These are phyloP conservation scores for Colletotrichum brevisporum DNA, from an alignment of 2,329 filamentous ascomycete species.

Conservation along the genomic window DNA sequence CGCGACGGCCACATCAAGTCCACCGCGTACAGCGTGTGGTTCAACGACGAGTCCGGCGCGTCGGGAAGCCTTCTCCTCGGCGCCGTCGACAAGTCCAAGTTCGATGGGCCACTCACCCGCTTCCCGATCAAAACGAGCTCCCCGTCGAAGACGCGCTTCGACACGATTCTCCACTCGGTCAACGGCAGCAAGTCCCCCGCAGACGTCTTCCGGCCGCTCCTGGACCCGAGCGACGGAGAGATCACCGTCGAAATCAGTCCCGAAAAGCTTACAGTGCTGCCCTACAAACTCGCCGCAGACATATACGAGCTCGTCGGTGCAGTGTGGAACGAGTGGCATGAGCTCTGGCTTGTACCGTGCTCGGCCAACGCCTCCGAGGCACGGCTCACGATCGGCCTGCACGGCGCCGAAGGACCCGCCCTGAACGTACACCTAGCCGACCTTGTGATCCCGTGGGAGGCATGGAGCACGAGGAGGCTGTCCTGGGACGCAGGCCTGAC, in stretches of 20 bases:
- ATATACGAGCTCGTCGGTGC: conserved; percentile 49
- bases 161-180: conserved; percentile 16
- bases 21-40: conserved; percentile 78
- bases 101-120: conserved; percentile 44
- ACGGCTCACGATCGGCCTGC: conserved; percentile 46
- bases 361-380: conserved; percentile 41
- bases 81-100: conserved; percentile 37
- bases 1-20: conserved; percentile 72
- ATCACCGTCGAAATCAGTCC: conserved; percentile 16
- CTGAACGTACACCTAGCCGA: conserved; percentile 46
- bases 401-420: conserved; percentile 46
- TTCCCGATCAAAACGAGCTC: conserved; percentile 5
- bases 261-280: conserved; percentile 40
- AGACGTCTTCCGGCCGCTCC: conserved; percentile 5
- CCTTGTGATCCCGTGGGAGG: conserved; percentile 45
- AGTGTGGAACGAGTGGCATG: conserved; percentile 36
- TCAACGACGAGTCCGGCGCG: conserved; percentile 47
- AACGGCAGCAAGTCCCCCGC: conserved; percentile 17
- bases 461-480: conserved; percentile 3
- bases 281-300: conserved; percentile 43
- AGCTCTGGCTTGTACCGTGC: conserved; percentile 46
- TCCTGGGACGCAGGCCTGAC: not conserved
- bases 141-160: not conserved
- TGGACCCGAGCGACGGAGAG: not conserved
- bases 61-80: conserved; percentile 34